These are phyloP conservation scores for Boletus pseudo-olivaceus DNA, from an alignment of 768 basidiomycete genomes.

Conservation along the genomic window DNA sequence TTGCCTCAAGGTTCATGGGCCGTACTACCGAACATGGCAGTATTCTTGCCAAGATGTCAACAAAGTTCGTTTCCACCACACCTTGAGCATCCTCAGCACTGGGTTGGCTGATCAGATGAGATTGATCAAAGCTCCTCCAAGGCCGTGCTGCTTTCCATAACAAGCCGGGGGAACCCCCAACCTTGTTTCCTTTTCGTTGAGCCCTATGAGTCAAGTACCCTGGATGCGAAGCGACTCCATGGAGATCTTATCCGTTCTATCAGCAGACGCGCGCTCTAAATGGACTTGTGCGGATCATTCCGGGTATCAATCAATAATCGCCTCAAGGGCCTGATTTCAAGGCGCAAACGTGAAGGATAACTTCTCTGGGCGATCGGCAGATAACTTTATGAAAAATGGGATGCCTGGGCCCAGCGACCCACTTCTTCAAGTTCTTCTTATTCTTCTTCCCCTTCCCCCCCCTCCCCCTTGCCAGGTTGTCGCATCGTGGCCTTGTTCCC, in stretches of 20 bases:
- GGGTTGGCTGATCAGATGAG: conserved; percentile 8
- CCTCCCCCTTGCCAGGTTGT: background rate
- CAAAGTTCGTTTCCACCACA: conserved; percentile 7
- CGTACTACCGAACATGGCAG: conserved; percentile 14
- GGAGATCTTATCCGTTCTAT: conserved; percentile 24
- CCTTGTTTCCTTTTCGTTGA: conserved; percentile 16
- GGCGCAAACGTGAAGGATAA: conserved; percentile 15
- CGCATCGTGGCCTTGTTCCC: background rate
- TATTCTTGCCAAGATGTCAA: conserved; percentile 11
- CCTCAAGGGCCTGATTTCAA: background rate
- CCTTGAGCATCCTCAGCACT: background rate
- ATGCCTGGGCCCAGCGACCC: background rate
- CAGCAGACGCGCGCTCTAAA: conserved; percentile 19
- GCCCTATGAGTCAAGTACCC: conserved; percentile 17
- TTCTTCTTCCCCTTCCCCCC: background rate
- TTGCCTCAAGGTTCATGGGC: conserved; percentile 14
- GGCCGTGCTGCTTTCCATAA: conserved; percentile 9
- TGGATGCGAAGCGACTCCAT: conserved; percentile 11
- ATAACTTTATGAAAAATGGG: background rate
- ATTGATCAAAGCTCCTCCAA: conserved; percentile 10
- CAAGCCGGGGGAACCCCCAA: conserved; percentile 12
- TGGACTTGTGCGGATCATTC: conserved; percentile 25
- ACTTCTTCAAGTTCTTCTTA: no score
- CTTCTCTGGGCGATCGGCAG: conserved; percentile 15
- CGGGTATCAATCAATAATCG: conserved; percentile 15